Percentiles rank a stretch among this genome's conserved stretches.
These are phyloP conservation scores for Erysimum cheiranthoides DNA, from an alignment of 345 rosid species.

Conservation along the genomic window DNA sequence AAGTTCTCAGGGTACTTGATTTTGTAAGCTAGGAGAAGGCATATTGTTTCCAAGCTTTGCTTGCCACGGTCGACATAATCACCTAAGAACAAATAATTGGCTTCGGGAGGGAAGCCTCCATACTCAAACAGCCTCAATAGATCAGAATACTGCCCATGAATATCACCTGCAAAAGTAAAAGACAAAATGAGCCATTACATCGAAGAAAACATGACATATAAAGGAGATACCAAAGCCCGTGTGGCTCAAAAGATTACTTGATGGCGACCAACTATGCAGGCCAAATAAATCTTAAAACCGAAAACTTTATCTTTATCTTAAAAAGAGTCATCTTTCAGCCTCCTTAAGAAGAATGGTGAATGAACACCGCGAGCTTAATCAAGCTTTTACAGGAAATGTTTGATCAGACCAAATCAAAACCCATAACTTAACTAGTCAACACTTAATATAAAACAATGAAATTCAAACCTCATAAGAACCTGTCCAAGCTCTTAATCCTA, in stretches of 20 bases:
- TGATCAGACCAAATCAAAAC: slow-evolving; percentile 12
- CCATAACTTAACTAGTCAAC: slow-evolving; percentile 20
- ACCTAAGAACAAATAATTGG: slow-evolving; percentile 85
- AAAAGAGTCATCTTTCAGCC: background rate
- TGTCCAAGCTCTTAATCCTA: slow-evolving; percentile 9
- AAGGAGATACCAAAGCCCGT: background rate
- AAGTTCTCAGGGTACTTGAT: slow-evolving; percentile 90
- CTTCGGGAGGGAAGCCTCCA: slow-evolving; percentile 88
- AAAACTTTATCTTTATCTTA: background rate
- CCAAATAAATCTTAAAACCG: background rate
- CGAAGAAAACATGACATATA: background rate
- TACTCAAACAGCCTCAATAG: slow-evolving; percentile 90
- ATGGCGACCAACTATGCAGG: slow-evolving; percentile 3
- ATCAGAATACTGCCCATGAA: slow-evolving; percentile 88
- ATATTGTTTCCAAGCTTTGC: slow-evolving; percentile 94
- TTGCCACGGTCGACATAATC: slow-evolving; percentile 98
- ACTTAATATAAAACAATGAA: background rate
- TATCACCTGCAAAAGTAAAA: slow-evolving; percentile 67
- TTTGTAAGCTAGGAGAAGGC: slow-evolving; percentile 89
- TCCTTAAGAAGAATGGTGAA: background rate
- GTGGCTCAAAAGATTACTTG: background rate
- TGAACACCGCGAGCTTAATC: background rate
- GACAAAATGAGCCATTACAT: slow-evolving; percentile 3
- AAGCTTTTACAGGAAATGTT: slow-evolving; percentile 19
- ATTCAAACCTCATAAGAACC: slow-evolving; percentile 10